Evolutionary conservation across 768 basidiomycete species (phyloP).

Genomic region (Boletus coccyginus): DNA sequence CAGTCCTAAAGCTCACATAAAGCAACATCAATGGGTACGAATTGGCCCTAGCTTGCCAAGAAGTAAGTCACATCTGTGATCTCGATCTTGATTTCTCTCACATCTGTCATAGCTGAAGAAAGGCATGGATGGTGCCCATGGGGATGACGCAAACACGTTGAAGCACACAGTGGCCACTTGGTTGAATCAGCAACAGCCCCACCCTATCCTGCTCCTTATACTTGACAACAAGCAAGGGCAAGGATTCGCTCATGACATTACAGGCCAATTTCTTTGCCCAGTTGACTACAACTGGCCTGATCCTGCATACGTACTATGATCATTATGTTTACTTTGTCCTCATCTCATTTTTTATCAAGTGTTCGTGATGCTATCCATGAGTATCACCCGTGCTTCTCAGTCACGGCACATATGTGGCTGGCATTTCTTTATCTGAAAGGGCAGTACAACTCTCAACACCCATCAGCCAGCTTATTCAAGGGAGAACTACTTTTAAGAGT

Average conservation of each 20-base stretch:
- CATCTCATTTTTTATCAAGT: neutral
- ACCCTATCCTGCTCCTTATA: neutral
- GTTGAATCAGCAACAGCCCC: constrained; percentile 3
- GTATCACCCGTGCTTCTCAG: neutral
- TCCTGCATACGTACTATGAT: neutral
- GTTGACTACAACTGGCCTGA: constrained; percentile 17
- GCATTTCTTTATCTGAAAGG: constrained; percentile 1
- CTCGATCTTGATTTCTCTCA: neutral
- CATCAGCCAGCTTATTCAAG: neutral
- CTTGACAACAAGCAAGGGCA: neutral
- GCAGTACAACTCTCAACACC: neutral
- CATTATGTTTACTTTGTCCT: neutral
- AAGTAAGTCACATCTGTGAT: neutral
- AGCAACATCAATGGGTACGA: neutral
- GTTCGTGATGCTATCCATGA: neutral
- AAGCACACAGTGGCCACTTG: constrained; percentile 2
- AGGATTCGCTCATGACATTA: constrained; percentile 9
- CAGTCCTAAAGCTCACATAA: neutral
- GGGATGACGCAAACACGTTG: constrained; percentile 9
- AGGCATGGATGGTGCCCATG: constrained; percentile 10
- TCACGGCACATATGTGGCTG: constrained; percentile 8
- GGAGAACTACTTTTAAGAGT: constrained; percentile 2
- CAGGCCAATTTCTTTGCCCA: constrained; percentile 8
- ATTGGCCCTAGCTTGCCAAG: neutral
- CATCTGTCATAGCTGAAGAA: constrained; percentile 9